These are phyloP conservation scores for Fagopyrum tataricum DNA, from an alignment of 148 eudicot species.

Conservation along the genomic window DNA sequence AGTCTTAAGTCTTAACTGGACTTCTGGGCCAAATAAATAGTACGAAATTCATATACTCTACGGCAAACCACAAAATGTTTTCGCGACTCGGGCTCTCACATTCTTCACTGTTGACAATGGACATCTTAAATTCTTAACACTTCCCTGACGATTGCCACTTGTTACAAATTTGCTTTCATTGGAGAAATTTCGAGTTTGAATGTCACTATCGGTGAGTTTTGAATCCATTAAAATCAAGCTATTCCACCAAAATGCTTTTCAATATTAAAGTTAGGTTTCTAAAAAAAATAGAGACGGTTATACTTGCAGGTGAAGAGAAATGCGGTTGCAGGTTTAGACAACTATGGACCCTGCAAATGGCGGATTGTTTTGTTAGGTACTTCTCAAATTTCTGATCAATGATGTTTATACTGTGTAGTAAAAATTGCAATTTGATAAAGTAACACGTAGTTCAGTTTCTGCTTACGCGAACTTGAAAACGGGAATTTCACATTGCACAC, in stretches of 20 bases:
- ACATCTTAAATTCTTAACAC: neutral
- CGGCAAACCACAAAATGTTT: neutral
- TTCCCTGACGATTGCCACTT: neutral
- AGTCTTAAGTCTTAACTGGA: neutral
- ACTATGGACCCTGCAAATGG: neutral
- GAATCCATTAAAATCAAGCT: neutral
- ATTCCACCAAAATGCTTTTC: neutral
- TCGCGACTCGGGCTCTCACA: neutral
- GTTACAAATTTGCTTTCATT: neutral
- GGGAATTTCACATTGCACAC: neutral
- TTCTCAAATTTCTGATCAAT: neutral
- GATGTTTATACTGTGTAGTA: neutral
- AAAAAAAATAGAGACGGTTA: neutral
- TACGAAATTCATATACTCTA: neutral
- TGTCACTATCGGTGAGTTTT: neutral
- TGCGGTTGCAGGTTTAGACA: neutral
- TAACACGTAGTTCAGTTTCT: neutral
- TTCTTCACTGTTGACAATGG: neutral
- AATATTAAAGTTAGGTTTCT: neutral
- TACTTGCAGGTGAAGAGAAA: neutral
- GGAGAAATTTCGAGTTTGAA: neutral
- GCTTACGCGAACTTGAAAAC: neutral
- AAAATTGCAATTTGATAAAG: neutral
- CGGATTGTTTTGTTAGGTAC: neutral
- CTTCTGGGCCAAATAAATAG: neutral